Conservation (phyloP, 306 rosid genomes). For the Pterocarpus santalinus region DNA sequence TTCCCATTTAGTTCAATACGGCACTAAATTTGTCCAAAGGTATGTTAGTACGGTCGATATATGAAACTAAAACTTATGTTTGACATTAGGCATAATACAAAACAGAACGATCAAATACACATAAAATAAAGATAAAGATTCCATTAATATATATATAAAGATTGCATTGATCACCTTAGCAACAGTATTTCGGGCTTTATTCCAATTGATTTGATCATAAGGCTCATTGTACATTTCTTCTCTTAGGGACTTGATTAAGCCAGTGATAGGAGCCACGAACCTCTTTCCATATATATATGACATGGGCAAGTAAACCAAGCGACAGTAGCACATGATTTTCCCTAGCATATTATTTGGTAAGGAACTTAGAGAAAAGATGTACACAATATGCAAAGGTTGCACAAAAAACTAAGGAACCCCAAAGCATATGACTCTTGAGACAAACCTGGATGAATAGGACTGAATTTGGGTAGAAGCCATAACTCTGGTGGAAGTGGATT, state of each 20-base stretch:
- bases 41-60: background rate
- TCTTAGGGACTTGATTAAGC: conserved; percentile 51
- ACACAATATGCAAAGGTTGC: background rate
- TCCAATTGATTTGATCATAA: conserved; percentile 62
- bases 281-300: conserved; percentile 80
- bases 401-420: background rate
- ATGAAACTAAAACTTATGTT: background rate
- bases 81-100: background rate
- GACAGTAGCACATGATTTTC: conserved; percentile 72
- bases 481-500: conserved; percentile 83
- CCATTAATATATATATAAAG: no score
- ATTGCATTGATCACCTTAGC: conserved; percentile 54
- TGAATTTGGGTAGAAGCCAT: conserved; percentile 66
- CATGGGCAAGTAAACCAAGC: conserved; percentile 81
- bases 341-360: conserved; percentile 50
- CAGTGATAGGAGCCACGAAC: conserved; percentile 69
- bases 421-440: background rate
- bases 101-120: background rate
- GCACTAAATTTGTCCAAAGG: background rate
- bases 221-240: conserved; percentile 59
- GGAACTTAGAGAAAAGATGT: background rate
- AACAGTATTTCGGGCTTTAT: conserved; percentile 51
- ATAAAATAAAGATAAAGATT: background rate
- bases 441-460: conserved; percentile 72
- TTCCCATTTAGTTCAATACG: no score